Conservation (phyloP, 805 yeast species). For the Teunomyces panamensis region DNA sequence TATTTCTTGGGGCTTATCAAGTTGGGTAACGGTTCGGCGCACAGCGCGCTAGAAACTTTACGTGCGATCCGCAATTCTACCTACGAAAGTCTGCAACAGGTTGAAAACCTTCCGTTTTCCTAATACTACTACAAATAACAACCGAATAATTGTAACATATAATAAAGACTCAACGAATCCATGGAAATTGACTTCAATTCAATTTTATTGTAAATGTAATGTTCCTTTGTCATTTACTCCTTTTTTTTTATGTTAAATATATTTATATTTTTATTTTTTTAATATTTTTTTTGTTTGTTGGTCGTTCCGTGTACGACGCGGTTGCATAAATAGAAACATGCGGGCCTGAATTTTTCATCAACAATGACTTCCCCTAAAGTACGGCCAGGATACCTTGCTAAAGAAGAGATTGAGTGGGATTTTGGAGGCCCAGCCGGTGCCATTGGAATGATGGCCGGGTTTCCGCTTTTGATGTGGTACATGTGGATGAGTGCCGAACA, state of each 20-base stretch:
- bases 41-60: slow-evolving; percentile 6
- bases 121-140: not conserved
- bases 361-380: slow-evolving; percentile 9
- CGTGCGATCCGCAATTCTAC: slow-evolving; percentile 4
- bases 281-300: too few relatives aligned
- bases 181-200: too few relatives aligned
- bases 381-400: slow-evolving; percentile 29
- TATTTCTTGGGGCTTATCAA: slow-evolving; percentile 21
- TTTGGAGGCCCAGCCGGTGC: slow-evolving; percentile 95
- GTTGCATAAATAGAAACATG: not conserved
- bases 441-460: slow-evolving; percentile 85
- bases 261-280: too few relatives aligned
- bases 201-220: too few relatives aligned
- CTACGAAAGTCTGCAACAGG: too few relatives aligned
- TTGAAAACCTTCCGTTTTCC: slow-evolving; percentile 7
- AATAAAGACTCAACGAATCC: too few relatives aligned
- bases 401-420: slow-evolving; percentile 69
- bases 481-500: slow-evolving; percentile 91
- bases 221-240: not conserved
- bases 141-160: too few relatives aligned
- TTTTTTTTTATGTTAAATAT: too few relatives aligned
- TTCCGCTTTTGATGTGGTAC: slow-evolving; percentile 92
- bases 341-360: not conserved
- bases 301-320: not conserved
- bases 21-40: slow-evolving; percentile 22